A percentile compares a stretch with the other conserved stretches of the same genome.
These are phyloP conservation scores for Forsythia suspensa DNA, from an alignment of 257 asterid species.

Conservation along the genomic window DNA sequence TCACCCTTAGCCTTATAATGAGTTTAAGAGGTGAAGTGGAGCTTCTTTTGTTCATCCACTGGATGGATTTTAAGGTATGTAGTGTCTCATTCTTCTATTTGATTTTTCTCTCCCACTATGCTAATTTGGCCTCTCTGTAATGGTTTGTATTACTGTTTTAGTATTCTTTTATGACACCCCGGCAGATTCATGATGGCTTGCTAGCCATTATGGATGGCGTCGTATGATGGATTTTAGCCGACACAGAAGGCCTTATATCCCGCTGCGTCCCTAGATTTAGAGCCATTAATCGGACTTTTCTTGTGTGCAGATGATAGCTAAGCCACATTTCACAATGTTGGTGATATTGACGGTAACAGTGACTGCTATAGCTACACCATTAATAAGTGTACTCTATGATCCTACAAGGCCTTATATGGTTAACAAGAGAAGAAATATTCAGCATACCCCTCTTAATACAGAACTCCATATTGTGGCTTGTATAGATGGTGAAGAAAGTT, in stretches of 20 bases:
- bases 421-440: constrained; percentile 66
- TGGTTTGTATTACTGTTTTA: background rate
- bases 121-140: background rate
- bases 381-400: constrained; percentile 63
- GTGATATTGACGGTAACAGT: constrained; percentile 38
- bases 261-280: background rate
- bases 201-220: background rate
- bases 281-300: background rate
- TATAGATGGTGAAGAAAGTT: constrained; percentile 48
- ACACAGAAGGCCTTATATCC: background rate
- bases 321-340: constrained; percentile 52
- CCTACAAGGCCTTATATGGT: constrained; percentile 79
- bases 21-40: constrained; percentile 82
- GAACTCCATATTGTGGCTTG: constrained; percentile 57
- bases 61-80: constrained; percentile 64
- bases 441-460: constrained; percentile 54
- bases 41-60: constrained; percentile 59
- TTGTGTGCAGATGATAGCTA: constrained; percentile 53
- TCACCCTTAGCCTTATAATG: constrained; percentile 64
- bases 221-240: background rate
- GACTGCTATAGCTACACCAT: constrained; percentile 55
- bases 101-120: background rate
- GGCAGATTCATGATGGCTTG: too few species aligned
- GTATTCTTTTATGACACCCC: background rate
- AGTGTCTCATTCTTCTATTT: background rate